A percentile compares a stretch with the other conserved stretches of the same genome.
Evolutionary conservation across 1,284 basidiomycete species (phyloP).

Genomic region (Ustilago hordei): DNA sequence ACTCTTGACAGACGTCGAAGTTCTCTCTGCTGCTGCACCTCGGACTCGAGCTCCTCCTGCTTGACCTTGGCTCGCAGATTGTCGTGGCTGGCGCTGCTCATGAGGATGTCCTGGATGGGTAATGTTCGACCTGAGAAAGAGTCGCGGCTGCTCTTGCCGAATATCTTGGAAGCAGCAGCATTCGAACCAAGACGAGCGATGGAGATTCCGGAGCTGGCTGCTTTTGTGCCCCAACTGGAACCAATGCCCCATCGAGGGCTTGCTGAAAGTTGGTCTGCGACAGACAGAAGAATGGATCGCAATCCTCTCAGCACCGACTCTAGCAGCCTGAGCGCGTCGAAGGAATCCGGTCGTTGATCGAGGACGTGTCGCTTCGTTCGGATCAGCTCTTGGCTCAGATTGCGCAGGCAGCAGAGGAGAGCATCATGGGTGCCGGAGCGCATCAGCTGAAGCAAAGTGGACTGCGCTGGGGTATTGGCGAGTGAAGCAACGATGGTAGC

Average conservation of each 20-base stretch:
- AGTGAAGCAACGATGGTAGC: constrained; percentile 52
- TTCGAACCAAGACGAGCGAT: constrained; percentile 25
- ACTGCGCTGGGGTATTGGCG: constrained; percentile 47
- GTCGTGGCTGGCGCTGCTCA: constrained; percentile 44
- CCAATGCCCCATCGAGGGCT: constrained; percentile 63
- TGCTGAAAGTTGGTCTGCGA: constrained; percentile 60
- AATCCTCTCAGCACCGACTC: constrained; percentile 56
- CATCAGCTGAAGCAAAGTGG: constrained; percentile 46
- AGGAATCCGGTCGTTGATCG: constrained; percentile 4
- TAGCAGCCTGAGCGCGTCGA: constrained; percentile 36
- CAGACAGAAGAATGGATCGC: constrained; percentile 54
- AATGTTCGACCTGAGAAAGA: constrained; percentile 11
- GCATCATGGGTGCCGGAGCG: constrained; percentile 43
- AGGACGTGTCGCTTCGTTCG: constrained; percentile 28
- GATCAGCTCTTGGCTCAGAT: constrained; percentile 21
- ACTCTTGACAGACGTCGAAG: constrained; percentile 34
- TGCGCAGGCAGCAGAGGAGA: constrained; percentile 39
- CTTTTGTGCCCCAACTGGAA: constrained; percentile 53
- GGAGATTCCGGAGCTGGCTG: constrained; percentile 32
- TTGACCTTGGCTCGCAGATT: constrained; percentile 27
- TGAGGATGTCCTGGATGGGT: constrained; percentile 34
- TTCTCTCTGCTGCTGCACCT: constrained; percentile 33
- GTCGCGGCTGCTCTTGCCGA: constrained; percentile 45
- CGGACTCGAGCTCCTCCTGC: constrained; percentile 8
- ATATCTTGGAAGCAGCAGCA: constrained; percentile 41